Conservation (phyloP, 495 filamentous ascomycete species). For the Talaromyces liani region DNA sequence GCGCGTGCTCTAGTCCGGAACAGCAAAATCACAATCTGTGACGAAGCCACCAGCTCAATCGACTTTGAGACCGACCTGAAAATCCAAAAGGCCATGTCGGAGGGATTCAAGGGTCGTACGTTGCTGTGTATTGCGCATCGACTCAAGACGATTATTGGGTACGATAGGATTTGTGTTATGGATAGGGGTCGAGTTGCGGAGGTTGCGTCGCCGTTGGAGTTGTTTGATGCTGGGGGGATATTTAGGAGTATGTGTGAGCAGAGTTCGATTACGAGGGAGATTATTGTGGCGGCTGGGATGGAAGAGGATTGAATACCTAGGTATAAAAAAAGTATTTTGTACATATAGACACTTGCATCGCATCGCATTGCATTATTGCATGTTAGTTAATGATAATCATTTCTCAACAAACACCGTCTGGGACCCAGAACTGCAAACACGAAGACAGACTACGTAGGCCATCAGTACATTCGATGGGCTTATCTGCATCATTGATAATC, state of each 20-base stretch:
- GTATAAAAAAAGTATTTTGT: not conserved
- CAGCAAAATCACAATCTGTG: conserved; percentile 18
- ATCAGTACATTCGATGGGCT: no score
- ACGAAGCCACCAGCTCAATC: conserved; percentile 19
- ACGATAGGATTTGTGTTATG: conserved; percentile 21
- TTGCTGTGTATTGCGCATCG: conserved; percentile 23
- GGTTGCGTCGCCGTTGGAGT: conserved; percentile 15
- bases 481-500: no score
- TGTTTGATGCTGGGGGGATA: conserved; percentile 14
- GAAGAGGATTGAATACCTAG: not conserved
- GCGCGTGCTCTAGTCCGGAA: conserved; percentile 18
- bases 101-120: conserved; percentile 15
- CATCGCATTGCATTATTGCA: not conserved
- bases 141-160: conserved; percentile 18
- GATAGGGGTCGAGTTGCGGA: conserved; percentile 17
- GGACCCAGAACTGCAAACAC: no score
- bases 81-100: conserved; percentile 18
- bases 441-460: no score
- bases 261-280: conserved; percentile 8
- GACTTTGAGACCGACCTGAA: conserved; percentile 19
- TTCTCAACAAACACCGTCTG: not conserved
- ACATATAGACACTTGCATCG: not conserved
- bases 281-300: not conserved
- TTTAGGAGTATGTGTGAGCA: conserved; percentile 16
- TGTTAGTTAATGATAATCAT: not conserved